Percentiles rank a stretch among this genome's conserved stretches.
These are phyloP conservation scores for Claviceps paspali DNA, from an alignment of 2,329 filamentous ascomycete genomes.

Conservation along the genomic window DNA sequence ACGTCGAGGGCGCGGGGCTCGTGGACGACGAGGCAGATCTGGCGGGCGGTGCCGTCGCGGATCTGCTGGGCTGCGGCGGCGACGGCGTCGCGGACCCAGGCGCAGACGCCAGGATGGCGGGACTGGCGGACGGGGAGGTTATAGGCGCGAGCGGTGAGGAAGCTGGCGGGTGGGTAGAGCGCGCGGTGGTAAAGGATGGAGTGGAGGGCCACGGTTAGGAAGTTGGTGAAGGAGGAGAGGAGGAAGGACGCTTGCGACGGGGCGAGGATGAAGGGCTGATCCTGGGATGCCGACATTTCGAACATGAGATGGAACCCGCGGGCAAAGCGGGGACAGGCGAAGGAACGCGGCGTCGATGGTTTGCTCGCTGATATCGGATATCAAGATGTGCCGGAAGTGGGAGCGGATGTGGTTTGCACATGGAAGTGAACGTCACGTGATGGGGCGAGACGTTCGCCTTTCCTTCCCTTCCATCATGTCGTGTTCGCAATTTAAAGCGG, in stretches of 20 bases:
- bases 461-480: no score
- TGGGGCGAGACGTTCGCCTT: no score
- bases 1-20: conserved; percentile 23
- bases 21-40: conserved; percentile 35
- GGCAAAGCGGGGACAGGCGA: no score
- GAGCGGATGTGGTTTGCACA: no score
- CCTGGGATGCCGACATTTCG: neutral
- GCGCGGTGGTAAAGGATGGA: conserved; percentile 69
- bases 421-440: no score
- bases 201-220: conserved; percentile 71
- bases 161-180: conserved; percentile 65
- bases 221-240: conserved; percentile 57
- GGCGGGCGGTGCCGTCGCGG: conserved; percentile 34
- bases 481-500: no score
- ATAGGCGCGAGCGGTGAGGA: conserved; percentile 66
- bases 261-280: conserved; percentile 14
- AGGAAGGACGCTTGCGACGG: conserved; percentile 28
- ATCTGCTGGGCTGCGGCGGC: conserved; percentile 57
- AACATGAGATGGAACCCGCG: no score
- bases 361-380: no score
- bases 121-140: conserved; percentile 75
- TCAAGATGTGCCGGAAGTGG: no score
- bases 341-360: no score
- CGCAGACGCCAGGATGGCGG: conserved; percentile 70
- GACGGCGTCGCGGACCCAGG: conserved; percentile 73